phyloP scores from a whole-genome alignment of 2,329 filamentous ascomycete genomes.

The Tricladium varicosporioides region DNA sequence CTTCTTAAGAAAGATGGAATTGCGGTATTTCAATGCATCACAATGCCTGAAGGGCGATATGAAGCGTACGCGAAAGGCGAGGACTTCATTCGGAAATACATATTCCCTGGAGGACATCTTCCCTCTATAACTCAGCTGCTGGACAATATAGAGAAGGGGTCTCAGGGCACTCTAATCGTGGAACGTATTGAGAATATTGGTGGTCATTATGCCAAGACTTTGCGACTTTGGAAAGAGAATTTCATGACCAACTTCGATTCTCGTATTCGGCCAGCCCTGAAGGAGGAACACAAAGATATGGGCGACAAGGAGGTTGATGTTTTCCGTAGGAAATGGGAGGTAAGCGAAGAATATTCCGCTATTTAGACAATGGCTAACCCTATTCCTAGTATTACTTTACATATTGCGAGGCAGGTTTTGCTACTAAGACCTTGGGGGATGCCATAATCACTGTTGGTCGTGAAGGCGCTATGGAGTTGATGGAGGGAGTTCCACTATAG shows the following conservation, averaged over 20 bases:
- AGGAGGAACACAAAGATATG: constrained; percentile 57
- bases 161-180: constrained; percentile 60
- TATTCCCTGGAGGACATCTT: constrained; percentile 75
- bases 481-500: constrained; percentile 67
- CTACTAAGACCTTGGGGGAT: constrained; percentile 69
- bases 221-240: constrained; percentile 65
- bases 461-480: constrained; percentile 55
- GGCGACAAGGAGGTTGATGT: constrained; percentile 61
- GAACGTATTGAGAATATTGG: constrained; percentile 71
- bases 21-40: constrained; percentile 74
- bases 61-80: constrained; percentile 63
- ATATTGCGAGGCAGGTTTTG: constrained; percentile 73
- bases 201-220: constrained; percentile 68
- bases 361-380: neutral
- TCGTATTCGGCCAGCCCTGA: constrained; percentile 58
- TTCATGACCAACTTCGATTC: constrained; percentile 63
- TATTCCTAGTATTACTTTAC: constrained; percentile 64
- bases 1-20: constrained; percentile 65
- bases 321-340: constrained; percentile 71
- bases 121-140: constrained; percentile 57
- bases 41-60: constrained; percentile 69
- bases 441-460: constrained; percentile 66
- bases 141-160: constrained; percentile 58
- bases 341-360: constrained; percentile 33
- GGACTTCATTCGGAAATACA: constrained; percentile 75